Base-by-base conservation (phyloP, 2,329 filamentous ascomycete genomes). In the Talaromyces verruculosus region DNA sequence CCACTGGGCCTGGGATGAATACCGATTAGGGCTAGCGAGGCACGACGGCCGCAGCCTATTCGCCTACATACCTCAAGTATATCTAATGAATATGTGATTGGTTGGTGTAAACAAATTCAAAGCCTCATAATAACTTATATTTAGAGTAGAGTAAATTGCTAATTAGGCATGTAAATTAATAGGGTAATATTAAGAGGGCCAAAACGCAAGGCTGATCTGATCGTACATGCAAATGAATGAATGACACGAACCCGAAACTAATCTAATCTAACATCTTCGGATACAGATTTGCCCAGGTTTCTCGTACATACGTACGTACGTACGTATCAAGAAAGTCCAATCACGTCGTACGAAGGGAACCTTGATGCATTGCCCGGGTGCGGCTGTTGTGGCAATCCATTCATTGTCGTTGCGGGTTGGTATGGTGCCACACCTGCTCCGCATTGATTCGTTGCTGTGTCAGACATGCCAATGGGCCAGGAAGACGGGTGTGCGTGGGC, bases 381-480 rank as follows among this genome's bases (percentile, higher is more conserved):
- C 30, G 53, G 33, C n/a, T 57, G 53, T 37, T 57, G 53, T 37
- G 53, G 33, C 11, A 39, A 57, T 4, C n/a, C 22, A 25, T 33
- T 15, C 25, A 51, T 41, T 53, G 60, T 53, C 35, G 61, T 47
- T 25, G 45, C 60, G n/a, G n/a, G 45, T 37, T 62, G 51, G 43
- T 57, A 58, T n/a, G 25, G 39, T 8, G n/a, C 35, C 45, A 30
- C 8, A 6, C 45, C 59, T 61, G 28, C 45, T 49, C 37, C 61
- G 17, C 19, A 25, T 11, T 37, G 45, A 33, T 22, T 43, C 10
- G 61, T 25, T 45, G 28, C 17, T 22, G 37, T 30, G 4, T 53
- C 49, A 22, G 41, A 43, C 8, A 63, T 25, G 22, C 61, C 19
- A 59, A 57, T 49, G 37, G 47, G 39, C 65, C 61, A 66, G n/a